Conservation (phyloP, 345 rosid species). For the Ceriops tagal region DNA sequence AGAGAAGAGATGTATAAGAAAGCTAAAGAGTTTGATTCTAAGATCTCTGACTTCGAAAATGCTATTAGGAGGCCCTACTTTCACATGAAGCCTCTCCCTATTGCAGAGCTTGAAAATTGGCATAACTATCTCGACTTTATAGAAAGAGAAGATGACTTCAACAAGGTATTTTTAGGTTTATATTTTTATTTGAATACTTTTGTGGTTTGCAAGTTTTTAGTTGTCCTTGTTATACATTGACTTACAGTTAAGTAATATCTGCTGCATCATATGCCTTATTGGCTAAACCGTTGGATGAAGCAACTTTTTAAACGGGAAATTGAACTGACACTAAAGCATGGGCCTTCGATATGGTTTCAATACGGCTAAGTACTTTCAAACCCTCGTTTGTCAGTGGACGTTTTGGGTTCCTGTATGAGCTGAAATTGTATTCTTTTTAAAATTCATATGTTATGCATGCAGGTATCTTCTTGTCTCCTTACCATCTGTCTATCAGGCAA, state of each 20-base stretch:
- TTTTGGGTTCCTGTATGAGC: slow-evolving; percentile 64
- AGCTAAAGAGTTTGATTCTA: slow-evolving; percentile 94
- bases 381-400: slow-evolving; percentile 72
- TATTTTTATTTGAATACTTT: slow-evolving; percentile 30
- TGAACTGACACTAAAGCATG: slow-evolving; percentile 95
- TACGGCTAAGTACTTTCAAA: slow-evolving; percentile 93
- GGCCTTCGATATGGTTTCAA: slow-evolving; percentile 84
- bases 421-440: slow-evolving; percentile 52
- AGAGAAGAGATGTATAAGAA: slow-evolving; percentile 90
- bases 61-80: slow-evolving; percentile 97
- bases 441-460: slow-evolving; percentile 93
- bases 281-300: slow-evolving; percentile 99
- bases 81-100: slow-evolving; percentile 87
- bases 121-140: slow-evolving; percentile 80
- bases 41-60: slow-evolving; percentile 89
- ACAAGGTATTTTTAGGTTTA: slow-evolving; percentile 66
- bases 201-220: slow-evolving; percentile 57
- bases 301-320: slow-evolving; percentile 87
- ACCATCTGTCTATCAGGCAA: slow-evolving; percentile 90
- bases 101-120: slow-evolving; percentile 94
- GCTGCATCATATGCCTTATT: slow-evolving; percentile 93
- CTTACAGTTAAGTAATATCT: slow-evolving; percentile 90
- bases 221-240: slow-evolving; percentile 52
- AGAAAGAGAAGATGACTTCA: slow-evolving; percentile 77
- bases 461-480: slow-evolving; percentile 94